A percentile compares a stretch with the other conserved stretches of the same genome.
Evolutionary conservation across 2,329 filamentous ascomycete species (phyloP).

Genomic region (Colletotrichum caudatum): DNA sequence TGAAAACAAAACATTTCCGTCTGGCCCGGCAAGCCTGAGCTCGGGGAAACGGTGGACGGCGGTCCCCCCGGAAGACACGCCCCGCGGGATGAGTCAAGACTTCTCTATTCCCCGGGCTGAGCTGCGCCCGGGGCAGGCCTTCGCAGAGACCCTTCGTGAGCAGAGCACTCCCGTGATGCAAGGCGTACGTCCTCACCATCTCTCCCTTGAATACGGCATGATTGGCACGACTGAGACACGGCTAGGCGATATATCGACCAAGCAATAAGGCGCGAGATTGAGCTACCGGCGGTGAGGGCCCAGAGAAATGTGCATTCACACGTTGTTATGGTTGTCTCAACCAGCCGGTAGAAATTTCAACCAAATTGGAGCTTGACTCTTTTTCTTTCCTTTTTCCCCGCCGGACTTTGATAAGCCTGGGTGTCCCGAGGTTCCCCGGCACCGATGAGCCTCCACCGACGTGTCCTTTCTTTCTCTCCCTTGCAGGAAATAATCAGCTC

Average conservation of each 20-base stretch:
- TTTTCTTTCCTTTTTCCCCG: neutral
- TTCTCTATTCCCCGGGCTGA: neutral
- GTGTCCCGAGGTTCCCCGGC: neutral
- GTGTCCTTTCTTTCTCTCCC: neutral
- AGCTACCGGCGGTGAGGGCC: neutral
- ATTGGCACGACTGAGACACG: neutral
- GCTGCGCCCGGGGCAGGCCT: neutral
- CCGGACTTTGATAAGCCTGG: neutral
- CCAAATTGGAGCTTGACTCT: neutral
- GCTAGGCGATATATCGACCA: neutral
- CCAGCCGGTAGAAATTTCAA: neutral
- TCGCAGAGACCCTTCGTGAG: neutral
- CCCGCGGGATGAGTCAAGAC: neutral
- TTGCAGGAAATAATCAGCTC: neutral
- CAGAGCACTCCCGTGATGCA: neutral
- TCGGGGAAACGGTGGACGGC: neutral
- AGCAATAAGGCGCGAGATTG: neutral
- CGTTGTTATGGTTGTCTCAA: neutral
- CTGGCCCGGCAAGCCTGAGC: neutral
- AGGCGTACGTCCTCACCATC: neutral
- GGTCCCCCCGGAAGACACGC: neutral
- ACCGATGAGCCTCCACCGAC: neutral
- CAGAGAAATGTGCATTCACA: neutral
- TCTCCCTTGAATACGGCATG: neutral
- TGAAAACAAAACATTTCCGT: neutral